Percentiles rank a stretch among this genome's conserved stretches.
Conservation (phyloP, 1,284 basidiomycete species). For the Fomitopsis pinicola region DNA sequence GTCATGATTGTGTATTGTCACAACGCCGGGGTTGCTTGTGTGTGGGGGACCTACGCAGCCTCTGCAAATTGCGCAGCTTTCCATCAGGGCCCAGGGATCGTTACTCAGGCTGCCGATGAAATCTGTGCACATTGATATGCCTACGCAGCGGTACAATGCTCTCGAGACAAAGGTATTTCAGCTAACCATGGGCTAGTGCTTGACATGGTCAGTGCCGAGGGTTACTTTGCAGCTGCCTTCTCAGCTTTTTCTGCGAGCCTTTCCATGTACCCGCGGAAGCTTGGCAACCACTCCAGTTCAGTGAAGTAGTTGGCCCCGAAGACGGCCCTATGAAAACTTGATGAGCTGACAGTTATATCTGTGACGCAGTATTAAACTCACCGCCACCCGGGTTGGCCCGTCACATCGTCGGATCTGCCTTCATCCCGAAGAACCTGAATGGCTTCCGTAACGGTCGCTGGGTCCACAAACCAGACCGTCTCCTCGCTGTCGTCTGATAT, state of each 20-base stretch:
- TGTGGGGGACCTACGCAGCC: no score
- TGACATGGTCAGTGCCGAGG: not conserved
- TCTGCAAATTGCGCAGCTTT: no score
- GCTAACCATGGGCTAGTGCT: no score
- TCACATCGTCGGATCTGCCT: not conserved
- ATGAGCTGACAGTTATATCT: not conserved
- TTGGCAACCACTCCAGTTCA: not conserved
- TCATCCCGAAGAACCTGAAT: not conserved
- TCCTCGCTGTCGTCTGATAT: not conserved
- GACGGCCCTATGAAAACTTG: not conserved
- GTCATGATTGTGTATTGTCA: not conserved
- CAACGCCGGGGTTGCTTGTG: no score
- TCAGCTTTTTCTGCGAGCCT: not conserved
- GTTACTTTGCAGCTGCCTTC: not conserved
- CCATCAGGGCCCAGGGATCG: no score
- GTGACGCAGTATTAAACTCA: not conserved
- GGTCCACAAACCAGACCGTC: not conserved
- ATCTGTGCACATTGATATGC: no score
- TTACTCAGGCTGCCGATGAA: no score
- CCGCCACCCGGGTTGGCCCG: not conserved
- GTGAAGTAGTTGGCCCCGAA: not conserved
- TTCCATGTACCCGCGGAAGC: not conserved
- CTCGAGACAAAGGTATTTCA: no score
- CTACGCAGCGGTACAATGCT: no score
- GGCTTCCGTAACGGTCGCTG: not conserved